phyloP scores from a whole-genome alignment of 108 stramenopile species.

The Nitzschia sp. region DNA sequence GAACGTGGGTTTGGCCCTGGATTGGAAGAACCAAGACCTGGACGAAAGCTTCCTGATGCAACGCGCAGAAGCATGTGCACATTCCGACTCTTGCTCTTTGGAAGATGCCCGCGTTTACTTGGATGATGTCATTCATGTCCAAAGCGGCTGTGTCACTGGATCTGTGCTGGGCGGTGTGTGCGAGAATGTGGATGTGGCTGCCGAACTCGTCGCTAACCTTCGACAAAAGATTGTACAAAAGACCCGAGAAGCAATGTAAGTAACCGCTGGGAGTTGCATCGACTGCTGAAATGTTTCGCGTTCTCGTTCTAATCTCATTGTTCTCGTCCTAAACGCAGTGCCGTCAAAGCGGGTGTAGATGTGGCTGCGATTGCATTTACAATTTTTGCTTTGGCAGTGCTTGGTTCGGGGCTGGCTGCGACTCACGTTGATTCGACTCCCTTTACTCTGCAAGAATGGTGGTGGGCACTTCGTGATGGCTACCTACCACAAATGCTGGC shows the following conservation, averaged over 20 bases:
- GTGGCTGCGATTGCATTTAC: background rate
- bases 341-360: background rate
- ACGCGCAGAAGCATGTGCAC: conserved; percentile 50
- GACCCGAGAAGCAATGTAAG: conserved; percentile 25
- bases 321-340: background rate
- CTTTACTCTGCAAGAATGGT: conserved; percentile 41
- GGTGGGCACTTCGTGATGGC: conserved; percentile 46
- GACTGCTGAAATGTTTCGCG: background rate
- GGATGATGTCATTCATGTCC: conserved; percentile 52
- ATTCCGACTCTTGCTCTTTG: conserved; percentile 61
- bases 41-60: conserved; percentile 32
- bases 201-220: conserved; percentile 58
- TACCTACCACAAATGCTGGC: conserved; percentile 27
- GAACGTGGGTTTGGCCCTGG: conserved; percentile 1
- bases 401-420: background rate
- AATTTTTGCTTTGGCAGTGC: background rate
- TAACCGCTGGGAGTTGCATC: conserved; percentile 1
- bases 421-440: conserved; percentile 8
- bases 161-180: conserved; percentile 31
- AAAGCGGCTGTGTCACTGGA: conserved; percentile 52
- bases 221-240: conserved; percentile 51
- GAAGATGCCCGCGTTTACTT: conserved; percentile 55
- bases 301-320: background rate
- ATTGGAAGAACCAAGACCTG: conserved; percentile 15
- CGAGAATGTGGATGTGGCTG: conserved; percentile 29